Percentiles rank a stretch among this genome's conserved stretches.
Evolutionary conservation across 2,329 filamentous ascomycete genomes (phyloP).

Genomic region (Fusarium albidum): DNA sequence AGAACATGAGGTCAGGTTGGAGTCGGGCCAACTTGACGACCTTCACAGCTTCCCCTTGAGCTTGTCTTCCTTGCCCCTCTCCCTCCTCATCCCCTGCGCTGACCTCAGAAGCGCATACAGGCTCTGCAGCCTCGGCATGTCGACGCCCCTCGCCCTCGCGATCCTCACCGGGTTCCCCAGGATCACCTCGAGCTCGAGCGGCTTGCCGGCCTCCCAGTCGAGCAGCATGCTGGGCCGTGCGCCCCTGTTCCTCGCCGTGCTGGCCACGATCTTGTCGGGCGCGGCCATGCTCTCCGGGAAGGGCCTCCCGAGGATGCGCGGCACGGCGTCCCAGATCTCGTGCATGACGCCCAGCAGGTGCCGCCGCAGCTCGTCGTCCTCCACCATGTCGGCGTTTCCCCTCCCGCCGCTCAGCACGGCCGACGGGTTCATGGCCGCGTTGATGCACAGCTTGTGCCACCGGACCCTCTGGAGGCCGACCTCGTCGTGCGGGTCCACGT

Average conservation of each 20-base stretch:
- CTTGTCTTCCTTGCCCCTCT: slow-evolving; percentile 52
- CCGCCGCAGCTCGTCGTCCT: slow-evolving; percentile 66
- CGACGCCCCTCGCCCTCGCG: slow-evolving; percentile 67
- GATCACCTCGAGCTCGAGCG: slow-evolving; percentile 77
- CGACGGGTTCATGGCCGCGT: slow-evolving; percentile 77
- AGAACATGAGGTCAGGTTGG: no score
- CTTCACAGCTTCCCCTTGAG: slow-evolving; percentile 40
- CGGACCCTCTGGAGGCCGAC: slow-evolving; percentile 73
- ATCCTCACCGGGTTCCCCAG: slow-evolving; percentile 75
- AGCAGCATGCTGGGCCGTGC: slow-evolving; percentile 73
- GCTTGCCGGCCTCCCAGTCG: slow-evolving; percentile 72
- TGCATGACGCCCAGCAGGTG: slow-evolving; percentile 74
- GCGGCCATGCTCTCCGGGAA: slow-evolving; percentile 66
- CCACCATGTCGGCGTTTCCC: slow-evolving; percentile 72
- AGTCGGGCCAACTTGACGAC: no score
- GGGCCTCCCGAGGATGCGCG: slow-evolving; percentile 67
- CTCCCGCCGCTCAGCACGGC: slow-evolving; percentile 72
- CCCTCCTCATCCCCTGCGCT: slow-evolving; percentile 62
- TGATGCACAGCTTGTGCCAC: slow-evolving; percentile 82
- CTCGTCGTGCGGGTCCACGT: slow-evolving; percentile 71
- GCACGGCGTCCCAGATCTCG: slow-evolving; percentile 72
- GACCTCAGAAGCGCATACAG: slow-evolving; percentile 72
- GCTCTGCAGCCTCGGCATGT: slow-evolving; percentile 72
- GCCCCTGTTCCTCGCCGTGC: slow-evolving; percentile 70
- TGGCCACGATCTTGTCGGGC: slow-evolving; percentile 69